Evolutionary conservation across 2,329 filamentous ascomycete species (phyloP), one percentile per base, ranked within the genome.

Genomic region (Boeremia exigua): DNA sequence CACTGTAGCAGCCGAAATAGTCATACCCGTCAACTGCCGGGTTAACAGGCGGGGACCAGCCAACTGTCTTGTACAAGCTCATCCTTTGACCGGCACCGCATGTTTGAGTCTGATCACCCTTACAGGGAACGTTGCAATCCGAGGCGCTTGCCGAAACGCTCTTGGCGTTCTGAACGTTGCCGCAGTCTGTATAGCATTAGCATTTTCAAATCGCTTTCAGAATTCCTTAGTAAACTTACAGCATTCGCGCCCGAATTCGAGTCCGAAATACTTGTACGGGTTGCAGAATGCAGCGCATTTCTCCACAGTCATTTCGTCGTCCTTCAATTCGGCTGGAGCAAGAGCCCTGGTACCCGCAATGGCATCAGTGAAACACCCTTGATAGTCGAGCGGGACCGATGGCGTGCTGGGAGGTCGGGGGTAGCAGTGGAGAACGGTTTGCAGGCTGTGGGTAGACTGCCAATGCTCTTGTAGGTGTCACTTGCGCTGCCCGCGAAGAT

Each of bases 1-100:
- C 77, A 37, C 70, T 71, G 58, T 79, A 80, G 55, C 78, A 81
- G 48, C 78, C 78, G 40, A 73, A 54, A 23, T 72, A 65, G 8
- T 57, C 55, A 32, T 70, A 70, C 7, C 64, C 67, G 4, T 62
- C 46, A 44, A 66, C 60, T 2, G 36, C 30, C 2, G 66, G 61
- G 14, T 60, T 54, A 43, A 67, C 51, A 4, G 70, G 62, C 6
- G 61, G 50, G 1, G 65, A 61, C 55, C 75, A 77, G 9, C 73
- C 72, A 3, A 66, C 60, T 44, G 77, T 76, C 54, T 72, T 70
- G 61, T 72, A 69, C 40, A 77, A 64, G n/a, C 72, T 75, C 44
- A 70, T 10, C 23, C 66, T 62, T 32, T 54, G 54, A 6, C 44
- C 58, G 27, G 51, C 63, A 28, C 67, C 67, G 34, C 67, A 70